These are phyloP conservation scores for Neurospora cerealis DNA, from an alignment of 495 filamentous ascomycete species.

Conservation along the genomic window DNA sequence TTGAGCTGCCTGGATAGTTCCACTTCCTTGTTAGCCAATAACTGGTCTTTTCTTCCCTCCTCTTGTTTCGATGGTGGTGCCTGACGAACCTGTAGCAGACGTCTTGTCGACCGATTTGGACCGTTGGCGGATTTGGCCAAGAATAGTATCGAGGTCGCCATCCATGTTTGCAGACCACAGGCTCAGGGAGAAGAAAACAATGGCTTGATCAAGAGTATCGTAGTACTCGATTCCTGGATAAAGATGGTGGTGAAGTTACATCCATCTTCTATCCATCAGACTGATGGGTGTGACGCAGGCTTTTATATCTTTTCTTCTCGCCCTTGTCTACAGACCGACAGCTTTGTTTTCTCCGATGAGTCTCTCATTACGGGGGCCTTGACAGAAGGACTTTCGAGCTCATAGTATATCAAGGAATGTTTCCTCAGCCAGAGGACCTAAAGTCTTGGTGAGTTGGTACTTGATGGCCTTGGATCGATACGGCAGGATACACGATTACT, in stretches of 20 bases:
- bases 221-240: background rate
- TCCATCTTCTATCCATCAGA: background rate
- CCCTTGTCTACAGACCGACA: background rate
- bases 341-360: too few relatives aligned
- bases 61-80: background rate
- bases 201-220: background rate
- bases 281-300: background rate
- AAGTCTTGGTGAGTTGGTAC: background rate
- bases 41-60: background rate
- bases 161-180: background rate
- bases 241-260: background rate
- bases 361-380: too few relatives aligned
- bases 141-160: background rate
- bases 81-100: background rate
- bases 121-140: background rate
- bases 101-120: background rate
- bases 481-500: too few relatives aligned
- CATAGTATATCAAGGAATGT: background rate
- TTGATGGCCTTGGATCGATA: rapidly evolving
- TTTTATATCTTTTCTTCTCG: background rate
- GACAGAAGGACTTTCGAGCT: background rate
- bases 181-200: background rate
- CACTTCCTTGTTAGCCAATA: background rate
- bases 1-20: background rate
- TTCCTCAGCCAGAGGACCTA: background rate